phyloP scores from a whole-genome alignment of 2,329 filamentous ascomycete genomes.

The Microthyrium microscopicum region DNA sequence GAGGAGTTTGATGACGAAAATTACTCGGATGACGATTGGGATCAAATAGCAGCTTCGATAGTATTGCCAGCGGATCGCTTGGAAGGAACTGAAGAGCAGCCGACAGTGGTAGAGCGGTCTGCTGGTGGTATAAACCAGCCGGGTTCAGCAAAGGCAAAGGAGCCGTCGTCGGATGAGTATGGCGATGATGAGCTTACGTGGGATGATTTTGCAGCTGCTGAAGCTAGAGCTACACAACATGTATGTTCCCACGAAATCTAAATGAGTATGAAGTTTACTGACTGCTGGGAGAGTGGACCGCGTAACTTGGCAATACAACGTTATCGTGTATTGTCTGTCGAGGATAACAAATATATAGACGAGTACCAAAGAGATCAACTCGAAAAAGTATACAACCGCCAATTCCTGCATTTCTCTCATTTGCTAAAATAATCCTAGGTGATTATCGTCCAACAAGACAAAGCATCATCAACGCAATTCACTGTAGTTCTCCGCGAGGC shows the following conservation, averaged over 20 bases:
- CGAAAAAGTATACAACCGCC: slow-evolving; percentile 49
- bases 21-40: slow-evolving; percentile 39
- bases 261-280: slow-evolving; percentile 5
- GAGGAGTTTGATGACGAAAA: slow-evolving; percentile 34
- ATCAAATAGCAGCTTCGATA: slow-evolving; percentile 40
- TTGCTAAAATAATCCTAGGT: slow-evolving; percentile 37
- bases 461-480: slow-evolving; percentile 46
- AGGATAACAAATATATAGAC: slow-evolving; percentile 52
- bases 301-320: slow-evolving; percentile 56
- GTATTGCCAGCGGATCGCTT: no score
- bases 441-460: slow-evolving; percentile 55
- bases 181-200: slow-evolving; percentile 55
- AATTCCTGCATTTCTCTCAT: background rate
- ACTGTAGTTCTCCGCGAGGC: slow-evolving; percentile 70
- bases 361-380: slow-evolving; percentile 39
- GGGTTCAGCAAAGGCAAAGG: slow-evolving; percentile 21
- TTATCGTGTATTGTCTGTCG: slow-evolving; percentile 62
- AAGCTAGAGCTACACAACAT: slow-evolving; percentile 52
- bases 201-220: slow-evolving; percentile 48
- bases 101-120: no score
- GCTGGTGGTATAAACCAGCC: no score
- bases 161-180: slow-evolving; percentile 55
- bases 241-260: slow-evolving; percentile 7
- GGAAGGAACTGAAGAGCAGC: no score
- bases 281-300: slow-evolving; percentile 8